Evolutionary conservation across 2,329 filamentous ascomycete species (phyloP).

Genomic region (Stromatinia cepivora): DNA sequence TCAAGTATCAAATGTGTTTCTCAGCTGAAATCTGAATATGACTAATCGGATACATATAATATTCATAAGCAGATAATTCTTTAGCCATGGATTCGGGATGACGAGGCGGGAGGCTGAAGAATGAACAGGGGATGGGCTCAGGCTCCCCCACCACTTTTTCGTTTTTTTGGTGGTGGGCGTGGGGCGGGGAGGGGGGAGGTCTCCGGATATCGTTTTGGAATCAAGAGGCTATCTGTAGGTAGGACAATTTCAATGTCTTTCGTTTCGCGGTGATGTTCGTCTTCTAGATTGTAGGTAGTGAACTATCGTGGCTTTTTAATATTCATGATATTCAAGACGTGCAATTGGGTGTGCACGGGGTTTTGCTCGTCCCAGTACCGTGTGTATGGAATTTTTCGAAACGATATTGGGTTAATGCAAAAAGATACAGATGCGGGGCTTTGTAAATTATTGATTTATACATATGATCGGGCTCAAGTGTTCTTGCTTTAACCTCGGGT

Average conservation of each 20-base stretch:
- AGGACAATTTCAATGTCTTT: too few species aligned
- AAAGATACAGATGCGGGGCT: neutral
- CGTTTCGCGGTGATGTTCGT: too few species aligned
- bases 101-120: constrained; percentile 7
- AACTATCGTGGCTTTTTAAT: too few species aligned
- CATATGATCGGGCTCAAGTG: neutral
- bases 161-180: too few species aligned
- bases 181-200: too few species aligned
- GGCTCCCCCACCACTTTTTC: too few species aligned
- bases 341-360: neutral
- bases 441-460: neutral
- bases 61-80: neutral
- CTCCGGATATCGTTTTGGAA: too few species aligned
- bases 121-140: neutral
- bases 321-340: too few species aligned
- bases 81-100: neutral
- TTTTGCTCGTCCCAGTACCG: neutral
- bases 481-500: neutral
- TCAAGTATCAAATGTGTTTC: too few species aligned
- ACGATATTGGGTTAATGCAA: neutral
- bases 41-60: neutral
- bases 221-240: too few species aligned
- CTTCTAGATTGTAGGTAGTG: too few species aligned
- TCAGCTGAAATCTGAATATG: neutral
- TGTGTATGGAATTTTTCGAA: neutral